Base-by-base conservation (phyloP, 441 rosid species). In the Hura crepitans region DNA sequence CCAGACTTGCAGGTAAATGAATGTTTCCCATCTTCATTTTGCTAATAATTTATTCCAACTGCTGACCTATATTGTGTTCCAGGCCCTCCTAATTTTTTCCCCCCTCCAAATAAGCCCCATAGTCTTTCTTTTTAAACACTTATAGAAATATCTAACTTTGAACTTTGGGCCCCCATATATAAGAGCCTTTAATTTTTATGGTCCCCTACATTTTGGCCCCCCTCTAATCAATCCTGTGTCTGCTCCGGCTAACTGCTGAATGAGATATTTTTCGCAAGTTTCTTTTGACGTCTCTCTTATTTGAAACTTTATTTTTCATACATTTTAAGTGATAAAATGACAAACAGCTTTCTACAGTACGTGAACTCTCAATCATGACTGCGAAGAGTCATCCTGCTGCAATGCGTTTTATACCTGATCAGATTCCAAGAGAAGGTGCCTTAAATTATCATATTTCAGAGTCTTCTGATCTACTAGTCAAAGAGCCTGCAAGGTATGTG, bases 311-410 rank as follows among this genome's bases (percentile, higher is more conserved):
- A 71, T 83, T 78, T 77, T 82, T 82, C 85, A 83, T 90, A 77
- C 84, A 79, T 88, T 88, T 86, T 83, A 95, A 95, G 96, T 95
- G 91, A 91, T 92, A 83, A 95, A 88, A 91, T 96, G 99, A 92
- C 98, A 82, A 92, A 96, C 97, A 96, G 99, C 98, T 92, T 89
- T 96, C 98, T 88, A 92, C 98, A 92, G 99, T 96, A 85, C 91
- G 99, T 73, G 99, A 96, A 83, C 90, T 96, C 75, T 92, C 99
- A 61, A 96, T 96, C 85, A 92, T 92, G 98, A 96, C 99, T 70
- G 97, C 94, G 18, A 96, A 96, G 90, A 92, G 97, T 85, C 97
- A 92, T 85, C 99, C 99, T 69, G 96, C 94, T 65, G 97, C 96
- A 20, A 96, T 96, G 97, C 93, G 89, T 63, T 96, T 96, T 84